Evolutionary conservation across 2,329 filamentous ascomycete genomes (phyloP), one percentile per base, ranked within the genome.

Genomic region (Fusarium xylarioides): DNA sequence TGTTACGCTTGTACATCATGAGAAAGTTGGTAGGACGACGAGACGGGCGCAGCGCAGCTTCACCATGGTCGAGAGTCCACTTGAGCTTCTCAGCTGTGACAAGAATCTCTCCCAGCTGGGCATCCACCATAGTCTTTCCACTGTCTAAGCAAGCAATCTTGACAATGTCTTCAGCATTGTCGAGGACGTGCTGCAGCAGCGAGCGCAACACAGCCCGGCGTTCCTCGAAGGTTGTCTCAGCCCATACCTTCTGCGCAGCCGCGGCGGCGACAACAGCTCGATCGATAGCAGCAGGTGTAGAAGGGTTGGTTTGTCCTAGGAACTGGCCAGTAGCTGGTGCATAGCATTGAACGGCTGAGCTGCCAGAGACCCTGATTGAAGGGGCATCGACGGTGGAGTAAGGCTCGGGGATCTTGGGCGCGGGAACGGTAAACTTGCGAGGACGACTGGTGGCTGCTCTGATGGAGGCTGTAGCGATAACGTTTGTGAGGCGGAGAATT

Each of bases 91-190:
- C 96, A 1, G 89, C 91, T 11, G 96, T 98, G 46, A 98, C 95
- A 62, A 99, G 87, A 72, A 98, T 95, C 86, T 99, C 96, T 58
- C 96, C 96, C 63, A 99, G 91, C 75, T 93, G 91, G 2, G 95
- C 96, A 83, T 99, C 96, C 43, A 98, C 91, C 86, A 95, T 93
- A 4, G 97, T 98, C 87, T 99, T 99, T 72, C 96, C 96, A 46
- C 94, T 97, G 83, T 99, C 96, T 40, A 97, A 87, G 79, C 94
- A 97, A 55, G 95, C 95, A 35, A 94, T 90, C 21, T 90, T 89
- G 77, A 94, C 95, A 76, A 99, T 97, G 32, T 92, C 88, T 74
- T 95, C 92, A 81, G 98, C 95, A 80, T 98, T 92, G 73, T 97
- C 93, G 66, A 99, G 88, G 15, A 99, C 88, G 76, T 95, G 91